These are phyloP conservation scores for Hyparrhenia diplandra DNA, from an alignment of 176 grass and related monocot species.

Conservation along the genomic window DNA sequence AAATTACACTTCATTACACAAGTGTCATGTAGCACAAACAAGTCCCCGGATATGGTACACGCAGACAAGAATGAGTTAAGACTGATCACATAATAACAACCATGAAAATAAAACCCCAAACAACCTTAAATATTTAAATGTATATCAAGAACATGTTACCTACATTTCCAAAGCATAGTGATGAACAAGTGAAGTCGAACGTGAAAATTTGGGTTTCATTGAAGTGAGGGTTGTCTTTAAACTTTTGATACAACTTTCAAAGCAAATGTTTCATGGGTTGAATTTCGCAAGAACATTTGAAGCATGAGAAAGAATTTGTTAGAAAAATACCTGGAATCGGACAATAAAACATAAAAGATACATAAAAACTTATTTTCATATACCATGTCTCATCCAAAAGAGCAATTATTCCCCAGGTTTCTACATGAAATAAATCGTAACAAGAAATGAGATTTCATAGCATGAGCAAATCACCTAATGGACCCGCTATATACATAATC, in stretches of 20 bases:
- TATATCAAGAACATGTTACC: slow-evolving; percentile 42
- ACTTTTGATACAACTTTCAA: slow-evolving; percentile 91
- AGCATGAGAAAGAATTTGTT: slow-evolving; percentile 27
- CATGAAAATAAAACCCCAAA: not conserved
- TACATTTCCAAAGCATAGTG: slow-evolving; percentile 99
- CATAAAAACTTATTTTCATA: not conserved
- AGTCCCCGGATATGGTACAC: slow-evolving; percentile 2
- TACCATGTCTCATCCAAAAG: slow-evolving; percentile 99
- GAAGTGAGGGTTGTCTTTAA: slow-evolving; percentile 67
- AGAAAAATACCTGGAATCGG: not conserved
- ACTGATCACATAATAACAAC: not conserved
- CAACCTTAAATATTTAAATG: not conserved
- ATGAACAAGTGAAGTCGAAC: slow-evolving; percentile 75
- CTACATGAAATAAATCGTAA: slow-evolving; percentile 52
- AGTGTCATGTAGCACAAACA: not conserved
- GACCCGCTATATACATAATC: not conserved
- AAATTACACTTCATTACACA: not conserved
- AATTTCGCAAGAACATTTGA: slow-evolving; percentile 95
- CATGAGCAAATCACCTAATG: slow-evolving; percentile 5
- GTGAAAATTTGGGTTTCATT: slow-evolving; percentile 95
- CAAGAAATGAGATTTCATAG: slow-evolving; percentile 22
- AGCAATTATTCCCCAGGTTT: slow-evolving; percentile 99
- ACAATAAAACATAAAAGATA: not conserved
- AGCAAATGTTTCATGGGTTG: slow-evolving; percentile 95
- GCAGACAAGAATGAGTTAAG: not conserved